phyloP scores from a whole-genome alignment of 495 filamentous ascomycete genomes.

The Penicillium verhagenii region DNA sequence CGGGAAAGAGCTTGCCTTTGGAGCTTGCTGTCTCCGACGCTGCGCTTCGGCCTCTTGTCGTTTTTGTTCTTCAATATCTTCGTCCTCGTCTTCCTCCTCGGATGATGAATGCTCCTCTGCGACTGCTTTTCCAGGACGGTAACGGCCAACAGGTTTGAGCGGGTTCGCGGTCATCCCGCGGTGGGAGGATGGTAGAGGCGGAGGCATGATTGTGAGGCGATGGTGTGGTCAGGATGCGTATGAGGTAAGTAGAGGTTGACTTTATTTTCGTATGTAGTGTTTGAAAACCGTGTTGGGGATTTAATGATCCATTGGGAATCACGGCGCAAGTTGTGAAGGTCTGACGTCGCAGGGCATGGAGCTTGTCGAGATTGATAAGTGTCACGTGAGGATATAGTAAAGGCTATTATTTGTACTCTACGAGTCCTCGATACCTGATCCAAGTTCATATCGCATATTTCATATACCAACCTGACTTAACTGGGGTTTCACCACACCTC shows the following conservation, averaged over 20 bases:
- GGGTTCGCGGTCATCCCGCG: slow-evolving; percentile 97
- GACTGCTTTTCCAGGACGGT: slow-evolving; percentile 80
- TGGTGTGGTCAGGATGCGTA: neutral
- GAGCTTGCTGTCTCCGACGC: slow-evolving; percentile 42
- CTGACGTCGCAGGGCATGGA: slow-evolving; percentile 5
- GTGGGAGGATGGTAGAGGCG: slow-evolving; percentile 42
- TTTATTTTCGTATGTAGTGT: neutral
- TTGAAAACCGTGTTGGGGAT: neutral
- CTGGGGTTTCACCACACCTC: neutral
- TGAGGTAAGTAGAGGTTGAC: neutral
- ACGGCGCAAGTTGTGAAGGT: slow-evolving; percentile 10
- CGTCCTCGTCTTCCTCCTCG: slow-evolving; percentile 58
- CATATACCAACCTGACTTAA: neutral
- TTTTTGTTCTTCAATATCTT: slow-evolving; percentile 48
- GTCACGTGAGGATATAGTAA: slow-evolving; percentile 14
- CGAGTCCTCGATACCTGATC: neutral
- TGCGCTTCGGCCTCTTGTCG: slow-evolving; percentile 31
- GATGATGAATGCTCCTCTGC: slow-evolving; percentile 65
- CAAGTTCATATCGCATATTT: neutral
- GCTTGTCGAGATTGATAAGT: slow-evolving; percentile 7
- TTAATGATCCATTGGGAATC: neutral
- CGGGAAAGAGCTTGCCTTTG: slow-evolving; percentile 63
- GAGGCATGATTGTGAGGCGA: slow-evolving; percentile 60
- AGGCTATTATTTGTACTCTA: no score
- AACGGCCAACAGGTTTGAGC: slow-evolving; percentile 67